phyloP scores from a whole-genome alignment of 1,139 yeast genomes.

The Barnettozyma hawaiiensis region DNA sequence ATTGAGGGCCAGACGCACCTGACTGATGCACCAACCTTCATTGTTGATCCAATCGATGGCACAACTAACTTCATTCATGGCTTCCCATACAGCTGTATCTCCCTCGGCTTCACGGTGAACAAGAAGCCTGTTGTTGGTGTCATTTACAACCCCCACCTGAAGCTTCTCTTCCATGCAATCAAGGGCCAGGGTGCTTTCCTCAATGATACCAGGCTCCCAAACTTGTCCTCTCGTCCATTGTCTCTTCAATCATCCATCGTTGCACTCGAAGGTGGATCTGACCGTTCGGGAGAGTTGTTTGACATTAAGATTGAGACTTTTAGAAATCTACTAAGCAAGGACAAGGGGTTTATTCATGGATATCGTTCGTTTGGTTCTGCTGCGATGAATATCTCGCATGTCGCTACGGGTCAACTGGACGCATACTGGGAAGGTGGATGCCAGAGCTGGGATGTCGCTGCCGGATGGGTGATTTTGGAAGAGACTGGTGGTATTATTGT shows the following conservation, averaged over 20 bases:
- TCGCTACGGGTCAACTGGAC: constrained; percentile 51
- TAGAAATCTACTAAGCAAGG: constrained; percentile 38
- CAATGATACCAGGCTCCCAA: constrained; percentile 34
- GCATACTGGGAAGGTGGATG: constrained; percentile 64
- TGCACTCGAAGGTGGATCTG: constrained; percentile 58
- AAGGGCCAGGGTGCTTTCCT: constrained; percentile 48
- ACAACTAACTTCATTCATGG: constrained; percentile 57
- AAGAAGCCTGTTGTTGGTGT: constrained; percentile 52
- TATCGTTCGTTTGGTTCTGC: constrained; percentile 55
- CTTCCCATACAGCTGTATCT: constrained; percentile 55
- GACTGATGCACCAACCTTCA: constrained; percentile 50
- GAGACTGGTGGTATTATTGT: constrained; percentile 56
- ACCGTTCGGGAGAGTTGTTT: constrained; percentile 46
- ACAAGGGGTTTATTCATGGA: constrained; percentile 51
- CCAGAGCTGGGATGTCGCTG: constrained; percentile 61
- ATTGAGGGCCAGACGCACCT: constrained; percentile 40
- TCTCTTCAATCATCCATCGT: constrained; percentile 45
- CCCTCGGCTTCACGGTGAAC: constrained; percentile 48
- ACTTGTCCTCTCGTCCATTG: constrained; percentile 31
- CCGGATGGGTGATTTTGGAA: constrained; percentile 53
- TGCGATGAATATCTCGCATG: constrained; percentile 50
- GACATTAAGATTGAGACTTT: constrained; percentile 43
- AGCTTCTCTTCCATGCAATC: constrained; percentile 45
- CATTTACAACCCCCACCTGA: constrained; percentile 49
- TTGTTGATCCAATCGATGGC: constrained; percentile 59